These are phyloP conservation scores for Cylindrotheca closterium DNA, from an alignment of 108 stramenopile species.

Conservation along the genomic window DNA sequence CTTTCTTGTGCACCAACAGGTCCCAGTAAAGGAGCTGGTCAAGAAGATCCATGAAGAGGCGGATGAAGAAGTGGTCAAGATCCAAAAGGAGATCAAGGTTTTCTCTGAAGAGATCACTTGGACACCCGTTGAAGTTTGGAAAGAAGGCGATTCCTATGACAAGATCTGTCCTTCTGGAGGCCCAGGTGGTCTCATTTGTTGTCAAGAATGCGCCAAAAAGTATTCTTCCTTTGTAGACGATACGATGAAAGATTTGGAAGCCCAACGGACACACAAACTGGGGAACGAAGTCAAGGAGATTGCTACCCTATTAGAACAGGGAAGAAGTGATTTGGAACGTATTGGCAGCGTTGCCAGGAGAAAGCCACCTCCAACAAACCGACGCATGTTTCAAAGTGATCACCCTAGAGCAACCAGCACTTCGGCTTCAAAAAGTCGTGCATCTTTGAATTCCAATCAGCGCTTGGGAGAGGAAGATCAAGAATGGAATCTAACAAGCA, in stretches of 20 bases:
- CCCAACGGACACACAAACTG: constrained; percentile 19
- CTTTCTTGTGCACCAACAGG: no score
- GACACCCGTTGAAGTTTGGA: constrained; percentile 18
- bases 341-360: constrained; percentile 14
- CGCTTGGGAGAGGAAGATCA: background rate
- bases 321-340: constrained; percentile 15
- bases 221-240: constrained; percentile 48
- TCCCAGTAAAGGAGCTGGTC: background rate
- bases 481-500: constrained; percentile 27
- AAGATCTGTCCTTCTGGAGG: constrained; percentile 76
- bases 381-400: background rate
- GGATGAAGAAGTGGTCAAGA: background rate
- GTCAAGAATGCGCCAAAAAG: constrained; percentile 53
- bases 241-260: constrained; percentile 40
- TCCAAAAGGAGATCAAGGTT: constrained; percentile 1
- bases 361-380: constrained; percentile 25
- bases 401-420: background rate
- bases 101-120: constrained; percentile 24
- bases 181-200: constrained; percentile 83
- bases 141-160: constrained; percentile 3
- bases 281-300: constrained; percentile 35
- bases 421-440: background rate
- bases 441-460: background rate
- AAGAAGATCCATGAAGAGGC: background rate
- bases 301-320: constrained; percentile 18